Percentiles rank a stretch among this genome's conserved stretches.
phyloP scores from a whole-genome alignment of 1,284 basidiomycete species.

The Melampsora allii-populina region DNA sequence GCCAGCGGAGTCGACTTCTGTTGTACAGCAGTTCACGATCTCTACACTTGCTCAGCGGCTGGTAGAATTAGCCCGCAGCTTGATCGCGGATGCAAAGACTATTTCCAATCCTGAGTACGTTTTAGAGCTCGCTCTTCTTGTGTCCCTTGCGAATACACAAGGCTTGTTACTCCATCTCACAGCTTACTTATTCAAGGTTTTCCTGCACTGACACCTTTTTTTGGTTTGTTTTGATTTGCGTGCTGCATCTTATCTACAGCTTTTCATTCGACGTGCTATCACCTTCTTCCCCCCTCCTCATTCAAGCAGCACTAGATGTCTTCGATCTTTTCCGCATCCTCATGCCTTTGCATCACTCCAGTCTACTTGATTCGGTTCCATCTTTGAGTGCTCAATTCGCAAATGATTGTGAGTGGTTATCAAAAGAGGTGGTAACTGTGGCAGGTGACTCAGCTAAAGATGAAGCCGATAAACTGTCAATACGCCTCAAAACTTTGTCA shows the following conservation, averaged over 20 bases:
- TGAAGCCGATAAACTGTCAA: conserved; percentile 58
- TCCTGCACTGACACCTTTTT: not conserved
- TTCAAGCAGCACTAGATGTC: conserved; percentile 64
- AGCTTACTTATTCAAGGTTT: not conserved
- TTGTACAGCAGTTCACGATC: conserved; percentile 29
- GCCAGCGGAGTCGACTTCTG: not conserved
- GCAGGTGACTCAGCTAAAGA: conserved; percentile 52
- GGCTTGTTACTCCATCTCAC: not conserved
- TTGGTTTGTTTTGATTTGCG: not conserved
- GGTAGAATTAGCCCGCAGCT: conserved; percentile 9
- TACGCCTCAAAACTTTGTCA: conserved; percentile 45
- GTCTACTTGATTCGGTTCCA: conserved; percentile 59
- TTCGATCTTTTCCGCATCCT: conserved; percentile 78
- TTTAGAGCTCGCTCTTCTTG: too few species aligned
- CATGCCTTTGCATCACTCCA: conserved; percentile 67
- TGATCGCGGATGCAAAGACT: conserved; percentile 22
- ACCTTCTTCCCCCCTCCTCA: conserved; percentile 52
- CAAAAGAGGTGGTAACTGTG: conserved; percentile 54
- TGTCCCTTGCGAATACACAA: too few species aligned
- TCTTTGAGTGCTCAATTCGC: conserved; percentile 71
- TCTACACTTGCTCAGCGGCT: conserved; percentile 31
- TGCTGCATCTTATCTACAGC: not conserved
- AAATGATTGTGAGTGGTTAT: conserved; percentile 77
- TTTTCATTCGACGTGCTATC: conserved; percentile 39
- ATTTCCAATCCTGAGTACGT: conserved; percentile 27